Conservation (phyloP, 805 yeast genomes). For the Metschnikowia arizonensis region DNA sequence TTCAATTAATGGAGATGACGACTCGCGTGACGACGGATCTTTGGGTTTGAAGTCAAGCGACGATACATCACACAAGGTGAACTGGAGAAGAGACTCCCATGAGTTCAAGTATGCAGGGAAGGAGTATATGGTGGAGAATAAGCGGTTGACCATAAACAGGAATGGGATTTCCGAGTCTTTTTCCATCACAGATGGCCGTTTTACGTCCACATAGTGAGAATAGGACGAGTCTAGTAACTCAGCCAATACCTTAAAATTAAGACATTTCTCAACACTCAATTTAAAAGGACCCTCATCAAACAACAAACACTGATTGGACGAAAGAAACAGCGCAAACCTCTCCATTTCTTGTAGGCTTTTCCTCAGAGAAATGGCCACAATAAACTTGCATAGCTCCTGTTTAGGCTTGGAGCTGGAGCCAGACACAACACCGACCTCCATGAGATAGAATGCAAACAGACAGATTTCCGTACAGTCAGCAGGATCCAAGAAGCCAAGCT, state of each 20-base stretch:
- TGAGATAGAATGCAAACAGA: slow-evolving; percentile 19
- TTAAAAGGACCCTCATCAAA: slow-evolving; percentile 22
- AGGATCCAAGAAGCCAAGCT: slow-evolving; percentile 61
- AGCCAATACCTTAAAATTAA: slow-evolving; percentile 20
- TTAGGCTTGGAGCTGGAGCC: slow-evolving; percentile 24
- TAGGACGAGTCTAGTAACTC: slow-evolving; percentile 15
- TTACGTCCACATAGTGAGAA: slow-evolving; percentile 5
- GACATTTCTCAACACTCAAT: slow-evolving; percentile 20
- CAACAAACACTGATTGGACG: slow-evolving; percentile 22
- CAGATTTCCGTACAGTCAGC: slow-evolving; percentile 37
- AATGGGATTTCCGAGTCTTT: not conserved
- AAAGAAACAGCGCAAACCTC: slow-evolving; percentile 28
- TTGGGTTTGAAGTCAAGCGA: slow-evolving; percentile 23
- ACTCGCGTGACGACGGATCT: slow-evolving; percentile 16
- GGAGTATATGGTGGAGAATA: slow-evolving; percentile 32
- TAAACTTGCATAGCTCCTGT: slow-evolving; percentile 53
- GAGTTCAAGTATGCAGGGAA: slow-evolving; percentile 28
- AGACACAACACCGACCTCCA: slow-evolving; percentile 7
- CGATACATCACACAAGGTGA: slow-evolving; percentile 43
- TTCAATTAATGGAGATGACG: slow-evolving; percentile 17
- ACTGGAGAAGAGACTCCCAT: slow-evolving; percentile 40
- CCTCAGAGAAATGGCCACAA: slow-evolving; percentile 42
- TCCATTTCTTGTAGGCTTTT: slow-evolving; percentile 35
- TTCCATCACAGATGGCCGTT: slow-evolving; percentile 2
- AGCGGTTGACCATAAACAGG: slow-evolving; percentile 11